Evolutionary conservation across 192 early-diverging fungal species (phyloP).

Genomic region (Mortierella hygrophila): DNA sequence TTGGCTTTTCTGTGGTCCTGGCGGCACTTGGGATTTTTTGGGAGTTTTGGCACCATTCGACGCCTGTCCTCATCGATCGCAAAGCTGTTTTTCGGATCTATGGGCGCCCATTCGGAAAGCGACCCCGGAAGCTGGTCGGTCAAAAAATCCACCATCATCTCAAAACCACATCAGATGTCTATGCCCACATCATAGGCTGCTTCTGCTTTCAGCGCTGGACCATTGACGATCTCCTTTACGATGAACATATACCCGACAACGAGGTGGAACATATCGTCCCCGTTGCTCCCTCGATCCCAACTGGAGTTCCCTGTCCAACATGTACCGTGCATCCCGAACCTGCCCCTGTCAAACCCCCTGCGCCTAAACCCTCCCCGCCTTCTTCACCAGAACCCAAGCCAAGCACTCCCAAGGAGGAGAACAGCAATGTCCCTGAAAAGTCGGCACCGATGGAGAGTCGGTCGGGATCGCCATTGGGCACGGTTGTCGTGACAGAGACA

Average conservation of each 20-base stretch:
- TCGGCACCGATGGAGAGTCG: conserved; percentile 1
- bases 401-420: neutral
- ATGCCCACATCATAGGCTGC: conserved; percentile 21
- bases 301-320: neutral
- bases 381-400: neutral
- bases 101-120: conserved; percentile 50
- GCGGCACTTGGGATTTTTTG: conserved; percentile 33
- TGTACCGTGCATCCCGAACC: neutral
- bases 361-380: neutral
- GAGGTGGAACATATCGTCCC: neutral
- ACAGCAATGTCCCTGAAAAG: neutral
- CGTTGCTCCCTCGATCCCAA: conserved; percentile 1
- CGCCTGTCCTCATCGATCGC: conserved; percentile 35
- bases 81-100: conserved; percentile 45
- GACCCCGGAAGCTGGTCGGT: conserved; percentile 33
- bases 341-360: neutral
- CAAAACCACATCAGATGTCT: conserved; percentile 22
- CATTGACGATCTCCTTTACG: conserved; percentile 32
- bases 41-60: conserved; percentile 50
- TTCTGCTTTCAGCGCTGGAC: conserved; percentile 25
- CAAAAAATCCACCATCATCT: conserved; percentile 37
- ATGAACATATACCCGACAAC: neutral
- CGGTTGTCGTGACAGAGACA: neutral
- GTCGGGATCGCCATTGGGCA: neutral
- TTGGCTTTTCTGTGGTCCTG: conserved; percentile 24